Evolutionary conservation across 257 asterid genomes (phyloP), one percentile per base, ranked within the genome.

Genomic region (Misopates orontium): DNA sequence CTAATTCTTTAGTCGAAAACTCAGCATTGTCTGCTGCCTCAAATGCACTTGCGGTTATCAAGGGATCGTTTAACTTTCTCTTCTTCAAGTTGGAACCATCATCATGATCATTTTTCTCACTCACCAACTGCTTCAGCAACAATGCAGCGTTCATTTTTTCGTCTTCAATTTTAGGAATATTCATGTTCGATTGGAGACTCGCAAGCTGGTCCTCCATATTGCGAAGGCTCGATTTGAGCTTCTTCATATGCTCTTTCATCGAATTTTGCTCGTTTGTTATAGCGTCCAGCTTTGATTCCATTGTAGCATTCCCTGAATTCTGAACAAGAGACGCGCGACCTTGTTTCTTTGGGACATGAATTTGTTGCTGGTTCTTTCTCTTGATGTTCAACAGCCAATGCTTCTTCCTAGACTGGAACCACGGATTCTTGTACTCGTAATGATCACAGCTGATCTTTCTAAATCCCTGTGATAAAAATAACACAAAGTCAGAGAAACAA

Each of bases 401-500:
- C 67, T 62, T 70, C 22, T 75, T 78, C 28, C 85, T 83, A 51
- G 67, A 78, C 60, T 75, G 81, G 68, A 79, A 79, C 85, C 81
- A 77, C 67, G 62, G 77, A 59, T 84, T 80, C 40, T 41, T 78
- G 21, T 79, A 84, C 25, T 84, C 90, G 22, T 48, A 45, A 44
- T 63, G 50, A 41, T 70, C 67, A 57, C 71, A 77, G n/a, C 79
- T 67, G 10, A 74, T 72, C 66, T 79, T 84, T 23, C 48, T 67
- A 52, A 80, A 84, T 40, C 86, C 86, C 89, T 79, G 15, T 25
- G 25, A 50, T 14, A 45, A 31, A 64, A 22, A 41, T 32, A 0
- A 4, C 0, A 25, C 13, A 8, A 12, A n/a, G n/a, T n/a, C n/a
- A n/a, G n/a, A n/a, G n/a, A n/a, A n/a, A n/a, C n/a, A n/a, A n/a